Percentiles rank a stretch among this genome's conserved stretches.
Evolutionary conservation across 306 rosid species (phyloP).

Genomic region (Ziziphus jujuba): DNA sequence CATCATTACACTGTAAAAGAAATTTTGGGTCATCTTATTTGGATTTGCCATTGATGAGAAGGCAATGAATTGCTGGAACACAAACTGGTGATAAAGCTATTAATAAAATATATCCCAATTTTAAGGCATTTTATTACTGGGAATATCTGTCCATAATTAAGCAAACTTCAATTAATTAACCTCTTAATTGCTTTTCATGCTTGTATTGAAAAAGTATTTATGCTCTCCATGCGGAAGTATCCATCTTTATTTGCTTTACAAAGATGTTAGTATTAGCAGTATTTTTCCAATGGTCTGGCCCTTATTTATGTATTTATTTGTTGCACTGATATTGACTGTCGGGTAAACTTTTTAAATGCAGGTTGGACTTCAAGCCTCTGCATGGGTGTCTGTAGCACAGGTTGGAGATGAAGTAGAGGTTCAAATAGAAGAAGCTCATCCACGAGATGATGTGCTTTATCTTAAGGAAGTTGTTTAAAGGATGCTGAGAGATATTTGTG

Average conservation of each 20-base stretch:
- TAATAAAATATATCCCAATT: too few relatives aligned
- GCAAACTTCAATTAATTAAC: too few relatives aligned
- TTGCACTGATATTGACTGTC: conserved; percentile 5
- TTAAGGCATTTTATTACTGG: too few relatives aligned
- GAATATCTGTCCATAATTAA: too few relatives aligned
- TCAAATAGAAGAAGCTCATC: conserved; percentile 78
- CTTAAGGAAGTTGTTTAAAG: conserved; percentile 65
- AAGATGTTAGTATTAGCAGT: too few relatives aligned
- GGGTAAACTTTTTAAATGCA: conserved; percentile 30
- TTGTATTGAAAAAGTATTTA: too few relatives aligned
- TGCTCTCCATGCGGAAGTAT: not conserved
- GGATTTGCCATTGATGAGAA: not conserved
- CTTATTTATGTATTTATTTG: not conserved
- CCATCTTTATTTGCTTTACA: not conserved
- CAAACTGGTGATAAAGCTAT: too few relatives aligned
- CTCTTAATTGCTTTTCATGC: too few relatives aligned
- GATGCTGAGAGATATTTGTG: conserved; percentile 20
- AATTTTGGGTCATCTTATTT: not conserved
- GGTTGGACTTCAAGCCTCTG: conserved; percentile 87
- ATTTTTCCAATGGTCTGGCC: not conserved
- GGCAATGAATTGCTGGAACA: too few relatives aligned
- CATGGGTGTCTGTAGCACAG: conserved; percentile 66
- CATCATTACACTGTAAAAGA: not conserved
- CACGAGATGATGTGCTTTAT: conserved; percentile 74
- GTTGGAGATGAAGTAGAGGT: conserved; percentile 82